Evolutionary conservation across 192 early-diverging fungal species (phyloP).

Genomic region (Coemansia sp.): DNA sequence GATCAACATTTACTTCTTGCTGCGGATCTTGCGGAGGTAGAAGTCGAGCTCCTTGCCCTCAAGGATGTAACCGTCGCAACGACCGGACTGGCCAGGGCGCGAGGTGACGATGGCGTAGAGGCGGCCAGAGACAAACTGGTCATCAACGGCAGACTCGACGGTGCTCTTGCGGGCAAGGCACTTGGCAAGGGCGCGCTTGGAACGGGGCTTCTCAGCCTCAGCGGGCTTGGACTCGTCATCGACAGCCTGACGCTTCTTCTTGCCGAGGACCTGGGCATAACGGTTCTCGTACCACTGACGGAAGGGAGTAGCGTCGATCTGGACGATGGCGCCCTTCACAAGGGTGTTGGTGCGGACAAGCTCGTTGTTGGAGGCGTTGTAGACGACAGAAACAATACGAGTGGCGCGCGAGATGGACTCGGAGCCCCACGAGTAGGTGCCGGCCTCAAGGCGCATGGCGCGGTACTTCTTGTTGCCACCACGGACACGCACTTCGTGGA

Average conservation of each 20-base stretch:
- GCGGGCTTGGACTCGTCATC: constrained; percentile 55
- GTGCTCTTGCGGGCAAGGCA: constrained; percentile 80
- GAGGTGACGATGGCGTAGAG: constrained; percentile 91
- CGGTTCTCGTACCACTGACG: constrained; percentile 99
- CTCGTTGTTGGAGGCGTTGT: constrained; percentile 99
- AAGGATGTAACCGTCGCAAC: constrained; percentile 96
- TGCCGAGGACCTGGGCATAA: constrained; percentile 88
- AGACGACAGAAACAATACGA: constrained; percentile 91
- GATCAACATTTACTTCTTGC: constrained; percentile 56
- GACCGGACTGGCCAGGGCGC: constrained; percentile 96
- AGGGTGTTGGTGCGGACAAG: constrained; percentile 99
- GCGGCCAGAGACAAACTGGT: constrained; percentile 95
- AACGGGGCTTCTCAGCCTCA: constrained; percentile 81
- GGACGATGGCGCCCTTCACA: constrained; percentile 96
- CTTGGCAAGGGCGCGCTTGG: constrained; percentile 89
- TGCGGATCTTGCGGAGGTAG: constrained; percentile 88
- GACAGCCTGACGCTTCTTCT: constrained; percentile 57
- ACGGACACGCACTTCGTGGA: constrained; percentile 94
- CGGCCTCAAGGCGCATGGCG: constrained; percentile 93
- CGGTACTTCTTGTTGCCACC: constrained; percentile 99
- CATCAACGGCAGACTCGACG: constrained; percentile 84
- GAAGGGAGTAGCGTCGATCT: constrained; percentile 99
- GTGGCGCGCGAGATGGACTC: constrained; percentile 94
- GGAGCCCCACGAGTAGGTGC: constrained; percentile 98
- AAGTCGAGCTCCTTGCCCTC: constrained; percentile 99